Percentiles rank a stretch among this genome's conserved stretches.
These are phyloP conservation scores for Castanopsis chinensis DNA, from an alignment of 306 rosid species.

Conservation along the genomic window DNA sequence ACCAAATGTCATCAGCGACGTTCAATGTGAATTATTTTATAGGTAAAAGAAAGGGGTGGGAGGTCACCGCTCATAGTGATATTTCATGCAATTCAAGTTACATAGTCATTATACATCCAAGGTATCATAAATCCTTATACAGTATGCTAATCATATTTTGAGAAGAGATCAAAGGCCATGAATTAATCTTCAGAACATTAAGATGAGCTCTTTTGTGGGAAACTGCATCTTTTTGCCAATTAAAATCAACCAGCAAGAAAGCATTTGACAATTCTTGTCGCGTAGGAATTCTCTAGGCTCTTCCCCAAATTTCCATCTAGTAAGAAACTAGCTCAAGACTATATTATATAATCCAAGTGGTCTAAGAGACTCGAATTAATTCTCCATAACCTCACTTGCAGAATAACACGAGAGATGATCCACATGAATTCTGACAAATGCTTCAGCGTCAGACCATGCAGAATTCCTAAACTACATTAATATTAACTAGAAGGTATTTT, in stretches of 20 bases:
- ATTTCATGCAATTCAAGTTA: background rate
- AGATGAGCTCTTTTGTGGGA: background rate
- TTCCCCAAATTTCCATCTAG: too few relatives aligned
- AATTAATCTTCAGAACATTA: background rate
- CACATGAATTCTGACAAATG: background rate
- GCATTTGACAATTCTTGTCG: too few relatives aligned
- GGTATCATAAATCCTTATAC: background rate
- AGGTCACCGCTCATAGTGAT: background rate
- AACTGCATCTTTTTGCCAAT: background rate
- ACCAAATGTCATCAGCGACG: background rate
- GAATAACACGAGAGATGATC: too few relatives aligned
- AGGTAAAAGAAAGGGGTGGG: too few relatives aligned
- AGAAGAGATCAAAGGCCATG: background rate
- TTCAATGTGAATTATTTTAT: too few relatives aligned
- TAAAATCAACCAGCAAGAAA: background rate
- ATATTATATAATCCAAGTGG: too few relatives aligned
- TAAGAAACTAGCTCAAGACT: too few relatives aligned
- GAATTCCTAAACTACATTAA: background rate
- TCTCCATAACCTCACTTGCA: too few relatives aligned
- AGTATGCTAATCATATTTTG: background rate
- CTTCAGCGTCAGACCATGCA: background rate
- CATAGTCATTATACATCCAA: background rate
- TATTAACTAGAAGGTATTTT: background rate
- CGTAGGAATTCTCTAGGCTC: too few relatives aligned
- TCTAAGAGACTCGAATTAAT: too few relatives aligned